Percentiles rank a stretch among this genome's conserved stretches.
phyloP scores from a whole-genome alignment of 2,329 filamentous ascomycete genomes.

The Acrocalymma vagum region DNA sequence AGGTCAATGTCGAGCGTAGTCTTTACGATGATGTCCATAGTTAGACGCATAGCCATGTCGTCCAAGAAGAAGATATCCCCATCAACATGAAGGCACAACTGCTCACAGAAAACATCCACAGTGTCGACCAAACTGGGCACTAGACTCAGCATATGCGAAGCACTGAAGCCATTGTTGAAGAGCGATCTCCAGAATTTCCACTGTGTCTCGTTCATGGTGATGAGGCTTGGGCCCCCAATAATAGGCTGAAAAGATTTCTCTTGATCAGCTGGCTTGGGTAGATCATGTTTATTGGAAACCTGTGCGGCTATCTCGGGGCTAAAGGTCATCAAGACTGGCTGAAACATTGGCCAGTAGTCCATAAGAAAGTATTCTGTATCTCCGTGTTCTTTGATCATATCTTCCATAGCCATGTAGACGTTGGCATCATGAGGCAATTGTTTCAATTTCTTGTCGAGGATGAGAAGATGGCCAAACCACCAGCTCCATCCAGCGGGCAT shows the following conservation, averaged over 20 bases:
- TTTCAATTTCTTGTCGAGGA: background rate
- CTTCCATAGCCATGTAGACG: too few relatives aligned
- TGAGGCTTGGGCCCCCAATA: conserved; percentile 12
- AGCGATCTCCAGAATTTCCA: conserved; percentile 39
- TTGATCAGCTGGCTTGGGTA: too few relatives aligned
- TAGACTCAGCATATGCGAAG: conserved; percentile 54
- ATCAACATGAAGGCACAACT: conserved; percentile 12
- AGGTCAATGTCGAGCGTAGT: conserved; percentile 5
- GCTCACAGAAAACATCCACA: conserved; percentile 19
- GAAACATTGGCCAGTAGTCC: conserved; percentile 1
- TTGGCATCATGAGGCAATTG: background rate
- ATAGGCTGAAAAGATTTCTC: too few relatives aligned
- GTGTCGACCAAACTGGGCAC: conserved; percentile 22
- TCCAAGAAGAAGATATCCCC: conserved; percentile 22
- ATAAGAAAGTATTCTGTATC: background rate
- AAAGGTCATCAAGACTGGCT: too few relatives aligned
- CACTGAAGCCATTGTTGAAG: conserved; percentile 36
- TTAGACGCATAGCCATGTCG: too few relatives aligned
- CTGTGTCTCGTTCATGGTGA: conserved; percentile 19
- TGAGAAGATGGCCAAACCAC: background rate
- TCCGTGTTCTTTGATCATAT: background rate
- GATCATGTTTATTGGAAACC: too few relatives aligned
- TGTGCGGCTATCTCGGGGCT: too few relatives aligned
- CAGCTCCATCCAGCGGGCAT: conserved; percentile 2
- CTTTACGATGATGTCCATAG: too few relatives aligned